Evolutionary conservation across 768 basidiomycete species (phyloP), one percentile per base, ranked within the genome.

Genomic region (Collybiopsis confluens): DNA sequence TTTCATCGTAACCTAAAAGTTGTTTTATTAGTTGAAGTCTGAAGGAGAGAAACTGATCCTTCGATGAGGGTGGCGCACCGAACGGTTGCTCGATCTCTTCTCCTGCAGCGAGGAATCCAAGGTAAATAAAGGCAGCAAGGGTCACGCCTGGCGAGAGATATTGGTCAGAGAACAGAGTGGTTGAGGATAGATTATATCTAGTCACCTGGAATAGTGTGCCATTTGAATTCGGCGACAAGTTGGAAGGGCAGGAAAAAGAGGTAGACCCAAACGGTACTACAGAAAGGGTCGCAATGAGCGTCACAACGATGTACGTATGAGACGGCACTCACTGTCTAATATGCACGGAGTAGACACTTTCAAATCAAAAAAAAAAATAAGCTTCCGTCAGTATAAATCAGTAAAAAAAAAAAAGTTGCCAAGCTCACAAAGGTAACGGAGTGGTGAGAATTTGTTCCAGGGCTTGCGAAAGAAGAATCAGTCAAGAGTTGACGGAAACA

Each of bases 221-320:
- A 88, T 10, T 69, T 72, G 59, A 88, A 83, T 30, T 77, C 75
- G 41, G 70, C 70, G 47, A 85, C 78, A 6, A 88, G 74, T 65
- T 90, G 87, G 76, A 90, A 88, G 1, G 87, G 88, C 1, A 90
- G 72, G 66, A 86, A 83, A 72, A 89, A 86, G 2, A 88, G 76
- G 65, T 88, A 90, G 21, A 85, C 63, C 85, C 82, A 86, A 35
- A 86, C 81, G 37, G 82, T 85, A 62, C 82, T 77, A 40, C 15
- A 44, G 21, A 18, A 33, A 27, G 20, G 36, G 27, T 27, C n/a
- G 33, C 26, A 8, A 55, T 47, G 11, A 35, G 13, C 13, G 15
- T 35, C 26, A 48, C 37, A 18, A 23, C 38, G 35, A 56, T 56
- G 36, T 4, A 13, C 27, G 11, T 9, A 10, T n/a, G 18, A 4